These are phyloP conservation scores for Ceratocystis huliohia DNA, from an alignment of 2,329 filamentous ascomycete species.

Conservation along the genomic window DNA sequence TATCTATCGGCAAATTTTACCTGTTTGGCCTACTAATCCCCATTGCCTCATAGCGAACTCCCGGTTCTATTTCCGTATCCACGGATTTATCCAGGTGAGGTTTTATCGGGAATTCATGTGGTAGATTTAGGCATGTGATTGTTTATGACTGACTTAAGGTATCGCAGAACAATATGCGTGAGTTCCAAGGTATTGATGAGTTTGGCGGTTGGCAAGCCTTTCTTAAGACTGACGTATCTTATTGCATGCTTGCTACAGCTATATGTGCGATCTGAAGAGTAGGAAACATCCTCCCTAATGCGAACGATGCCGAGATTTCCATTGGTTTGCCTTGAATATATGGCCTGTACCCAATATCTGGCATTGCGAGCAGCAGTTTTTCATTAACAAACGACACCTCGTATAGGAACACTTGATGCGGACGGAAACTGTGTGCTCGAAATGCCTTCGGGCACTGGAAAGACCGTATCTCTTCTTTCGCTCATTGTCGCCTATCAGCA, in stretches of 20 bases:
- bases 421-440: conserved; percentile 93
- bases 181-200: background rate
- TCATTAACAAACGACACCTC: conserved; percentile 8
- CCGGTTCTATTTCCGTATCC: conserved; percentile 47
- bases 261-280: conserved; percentile 48
- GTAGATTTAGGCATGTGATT: background rate
- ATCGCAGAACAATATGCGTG: conserved; percentile 42
- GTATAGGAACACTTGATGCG: conserved; percentile 65
- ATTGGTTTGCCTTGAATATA: background rate
- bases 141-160: background rate
- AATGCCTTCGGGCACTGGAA: conserved; percentile 97
- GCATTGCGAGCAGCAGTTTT: too few relatives aligned
- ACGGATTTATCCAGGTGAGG: conserved; percentile 44
- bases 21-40: background rate
- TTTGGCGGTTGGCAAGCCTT: too few relatives aligned
- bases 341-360: too few relatives aligned
- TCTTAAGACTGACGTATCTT: background rate
- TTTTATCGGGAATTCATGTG: background rate
- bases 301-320: background rate
- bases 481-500: conserved; percentile 96
- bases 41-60: conserved; percentile 34
- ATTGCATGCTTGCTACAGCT: conserved; percentile 28
- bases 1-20: background rate
- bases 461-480: conserved; percentile 88
- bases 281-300: conserved; percentile 18